Evolutionary conservation across 176 grass and related monocot species (phyloP).

Genomic region (Poa pratensis): DNA sequence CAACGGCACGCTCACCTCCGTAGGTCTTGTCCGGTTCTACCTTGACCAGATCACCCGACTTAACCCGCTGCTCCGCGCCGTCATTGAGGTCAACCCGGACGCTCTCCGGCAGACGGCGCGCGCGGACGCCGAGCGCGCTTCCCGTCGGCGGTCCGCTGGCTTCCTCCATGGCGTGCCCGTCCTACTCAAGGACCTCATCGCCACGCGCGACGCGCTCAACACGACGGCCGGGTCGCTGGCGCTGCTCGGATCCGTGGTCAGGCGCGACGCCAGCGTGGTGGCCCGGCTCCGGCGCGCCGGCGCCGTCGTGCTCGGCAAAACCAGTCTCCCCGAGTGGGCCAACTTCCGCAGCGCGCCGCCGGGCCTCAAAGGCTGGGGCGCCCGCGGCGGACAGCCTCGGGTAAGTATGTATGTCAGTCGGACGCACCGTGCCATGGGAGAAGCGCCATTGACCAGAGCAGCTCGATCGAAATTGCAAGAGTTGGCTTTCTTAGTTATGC

Average conservation of each 20-base stretch:
- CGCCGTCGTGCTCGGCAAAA: constrained; percentile 65
- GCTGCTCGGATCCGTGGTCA: constrained; percentile 50
- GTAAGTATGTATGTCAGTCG: not conserved
- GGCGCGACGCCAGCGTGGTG: constrained; percentile 59
- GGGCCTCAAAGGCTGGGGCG: constrained; percentile 46
- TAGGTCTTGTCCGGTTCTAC: constrained; percentile 54
- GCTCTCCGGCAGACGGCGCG: constrained; percentile 48
- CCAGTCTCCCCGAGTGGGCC: constrained; percentile 63
- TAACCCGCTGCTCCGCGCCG: constrained; percentile 55
- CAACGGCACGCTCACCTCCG: constrained; percentile 55
- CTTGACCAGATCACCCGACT: constrained; percentile 49
- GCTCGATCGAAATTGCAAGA: not conserved
- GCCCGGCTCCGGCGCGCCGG: constrained; percentile 50
- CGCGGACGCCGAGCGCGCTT: constrained; percentile 41
- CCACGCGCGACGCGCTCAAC: constrained; percentile 58
- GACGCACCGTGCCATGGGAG: not conserved
- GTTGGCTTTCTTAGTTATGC: not conserved
- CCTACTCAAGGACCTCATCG: constrained; percentile 72
- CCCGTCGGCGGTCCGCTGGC: not conserved
- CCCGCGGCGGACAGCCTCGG: constrained; percentile 46
- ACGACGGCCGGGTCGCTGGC: constrained; percentile 71
- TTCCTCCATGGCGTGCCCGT: constrained; percentile 65
- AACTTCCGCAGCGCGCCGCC: constrained; percentile 38
- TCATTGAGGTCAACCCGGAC: constrained; percentile 70
- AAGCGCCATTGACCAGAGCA: not conserved